Conservation (phyloP, 768 basidiomycete genomes). For the Xerocomellus chrysenteron region DNA sequence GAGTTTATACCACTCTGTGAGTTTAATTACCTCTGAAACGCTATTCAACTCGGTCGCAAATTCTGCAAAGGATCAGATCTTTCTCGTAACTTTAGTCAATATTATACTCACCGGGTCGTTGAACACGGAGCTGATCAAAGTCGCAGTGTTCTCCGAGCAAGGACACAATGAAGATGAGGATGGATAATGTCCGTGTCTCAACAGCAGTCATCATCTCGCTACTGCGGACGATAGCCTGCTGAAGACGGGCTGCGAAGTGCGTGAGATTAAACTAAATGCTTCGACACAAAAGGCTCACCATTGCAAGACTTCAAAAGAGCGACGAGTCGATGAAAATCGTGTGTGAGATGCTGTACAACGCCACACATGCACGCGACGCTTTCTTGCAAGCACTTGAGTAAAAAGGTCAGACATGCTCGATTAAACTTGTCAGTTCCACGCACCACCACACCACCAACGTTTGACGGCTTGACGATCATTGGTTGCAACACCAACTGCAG, state of each 20-base stretch:
- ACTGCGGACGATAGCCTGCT: slow-evolving; percentile 49
- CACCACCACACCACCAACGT: slow-evolving; percentile 65
- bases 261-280: slow-evolving; percentile 3
- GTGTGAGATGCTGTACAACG: slow-evolving; percentile 80
- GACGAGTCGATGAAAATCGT: slow-evolving; percentile 77
- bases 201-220: slow-evolving; percentile 41
- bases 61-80: slow-evolving; percentile 35
- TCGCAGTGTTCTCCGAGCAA: slow-evolving; percentile 87
- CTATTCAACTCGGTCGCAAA: slow-evolving; percentile 55
- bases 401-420: neutral
- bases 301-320: slow-evolving; percentile 85
- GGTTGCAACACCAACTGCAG: slow-evolving; percentile 79
- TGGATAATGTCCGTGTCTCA: slow-evolving; percentile 56
- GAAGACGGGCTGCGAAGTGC: slow-evolving; percentile 53
- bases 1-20: neutral
- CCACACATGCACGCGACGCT: slow-evolving; percentile 90
- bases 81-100: too few species aligned
- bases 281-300: slow-evolving; percentile 38
- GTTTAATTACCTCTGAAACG: slow-evolving; percentile 50
- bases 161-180: slow-evolving; percentile 82
- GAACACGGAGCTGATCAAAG: slow-evolving; percentile 72
- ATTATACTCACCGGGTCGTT: slow-evolving; percentile 52
- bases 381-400: slow-evolving; percentile 76
- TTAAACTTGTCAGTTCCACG: slow-evolving; percentile 14
- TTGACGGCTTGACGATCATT: slow-evolving; percentile 87